Evolutionary conservation across 768 basidiomycete species (phyloP).

Genomic region (Artomyces pyxidatus): DNA sequence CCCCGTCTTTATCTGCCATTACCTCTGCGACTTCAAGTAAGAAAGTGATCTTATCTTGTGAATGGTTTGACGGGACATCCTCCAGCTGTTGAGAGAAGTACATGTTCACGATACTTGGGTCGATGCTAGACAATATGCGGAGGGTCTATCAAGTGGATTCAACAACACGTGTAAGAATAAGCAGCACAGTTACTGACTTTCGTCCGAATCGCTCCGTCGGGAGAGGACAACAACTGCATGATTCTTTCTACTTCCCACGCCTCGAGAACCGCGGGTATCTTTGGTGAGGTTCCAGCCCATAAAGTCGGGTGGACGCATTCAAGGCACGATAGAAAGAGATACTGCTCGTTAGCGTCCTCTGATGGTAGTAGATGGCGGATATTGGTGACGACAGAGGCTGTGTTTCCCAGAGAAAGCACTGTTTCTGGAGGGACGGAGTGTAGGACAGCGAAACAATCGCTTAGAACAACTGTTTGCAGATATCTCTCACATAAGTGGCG

Average conservation of each 20-base stretch:
- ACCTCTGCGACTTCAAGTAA: constrained; percentile 50
- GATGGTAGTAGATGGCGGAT: constrained; percentile 57
- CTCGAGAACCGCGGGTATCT: constrained; percentile 48
- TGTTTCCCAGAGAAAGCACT: no score
- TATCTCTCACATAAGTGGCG: no score
- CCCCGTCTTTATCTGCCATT: constrained; percentile 41
- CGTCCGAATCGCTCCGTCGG: constrained; percentile 48
- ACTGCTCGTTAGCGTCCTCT: constrained; percentile 48
- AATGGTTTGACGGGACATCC: constrained; percentile 24
- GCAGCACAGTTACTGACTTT: constrained; percentile 34
- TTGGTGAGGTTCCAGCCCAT: constrained; percentile 61
- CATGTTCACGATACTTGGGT: constrained; percentile 46
- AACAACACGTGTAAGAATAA: neutral
- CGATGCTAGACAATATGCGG: constrained; percentile 47
- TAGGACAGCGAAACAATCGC: constrained; percentile 9
- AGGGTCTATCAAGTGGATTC: constrained; percentile 45
- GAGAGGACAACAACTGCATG: constrained; percentile 57
- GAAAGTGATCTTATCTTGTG: constrained; percentile 35
- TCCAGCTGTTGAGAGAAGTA: constrained; percentile 41
- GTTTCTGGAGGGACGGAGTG: constrained; percentile 3
- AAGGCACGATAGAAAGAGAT: constrained; percentile 60
- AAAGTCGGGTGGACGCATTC: constrained; percentile 44
- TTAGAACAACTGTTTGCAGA: constrained; percentile 3
- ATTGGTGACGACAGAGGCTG: constrained; percentile 28
- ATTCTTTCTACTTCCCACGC: constrained; percentile 65